phyloP scores from a whole-genome alignment of 1,139 yeast genomes.

The Debaryomycetaceae sp. region DNA sequence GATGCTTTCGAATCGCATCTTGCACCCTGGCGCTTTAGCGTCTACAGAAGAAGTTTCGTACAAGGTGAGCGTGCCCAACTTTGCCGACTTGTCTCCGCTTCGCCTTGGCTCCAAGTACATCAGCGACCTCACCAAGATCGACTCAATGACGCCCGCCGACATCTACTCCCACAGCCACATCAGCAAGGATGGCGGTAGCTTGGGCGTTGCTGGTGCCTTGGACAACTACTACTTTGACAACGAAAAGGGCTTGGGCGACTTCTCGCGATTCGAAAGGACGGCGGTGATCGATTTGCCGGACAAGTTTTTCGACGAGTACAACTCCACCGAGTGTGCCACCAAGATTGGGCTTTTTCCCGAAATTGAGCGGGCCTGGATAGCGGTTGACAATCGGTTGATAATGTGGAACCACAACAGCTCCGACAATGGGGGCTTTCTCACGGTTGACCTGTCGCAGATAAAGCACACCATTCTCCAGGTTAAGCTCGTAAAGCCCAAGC shows the following conservation, averaged over 20 bases:
- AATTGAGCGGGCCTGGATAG: constrained; percentile 82
- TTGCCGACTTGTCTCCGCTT: constrained; percentile 40
- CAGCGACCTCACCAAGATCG: constrained; percentile 41
- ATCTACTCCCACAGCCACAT: constrained; percentile 37
- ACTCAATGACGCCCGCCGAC: constrained; percentile 43
- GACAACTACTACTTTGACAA: constrained; percentile 43
- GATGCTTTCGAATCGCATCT: constrained; percentile 28
- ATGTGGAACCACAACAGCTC: constrained; percentile 70
- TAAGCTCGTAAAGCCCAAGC: constrained; percentile 72
- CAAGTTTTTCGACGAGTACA: constrained; percentile 71
- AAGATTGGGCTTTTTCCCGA: constrained; percentile 84
- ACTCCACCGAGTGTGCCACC: constrained; percentile 61
- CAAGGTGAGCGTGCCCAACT: constrained; percentile 42
- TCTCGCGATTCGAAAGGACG: constrained; percentile 75
- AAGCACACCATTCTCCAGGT: constrained; percentile 75
- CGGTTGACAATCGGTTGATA: constrained; percentile 74
- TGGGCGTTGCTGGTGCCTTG: constrained; percentile 30
- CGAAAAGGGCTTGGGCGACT: constrained; percentile 42
- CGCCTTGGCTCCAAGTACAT: constrained; percentile 42
- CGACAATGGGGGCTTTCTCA: constrained; percentile 38
- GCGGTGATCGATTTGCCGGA: constrained; percentile 76
- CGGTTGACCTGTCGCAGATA: constrained; percentile 65
- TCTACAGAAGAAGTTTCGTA: constrained; percentile 40
- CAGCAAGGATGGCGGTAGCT: constrained; percentile 28
- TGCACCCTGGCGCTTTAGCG: constrained; percentile 35